A percentile compares a stretch with the other conserved stretches of the same genome.
These are phyloP conservation scores for Penicillium ochrochloron DNA, from an alignment of 495 filamentous ascomycete species.

Conservation along the genomic window DNA sequence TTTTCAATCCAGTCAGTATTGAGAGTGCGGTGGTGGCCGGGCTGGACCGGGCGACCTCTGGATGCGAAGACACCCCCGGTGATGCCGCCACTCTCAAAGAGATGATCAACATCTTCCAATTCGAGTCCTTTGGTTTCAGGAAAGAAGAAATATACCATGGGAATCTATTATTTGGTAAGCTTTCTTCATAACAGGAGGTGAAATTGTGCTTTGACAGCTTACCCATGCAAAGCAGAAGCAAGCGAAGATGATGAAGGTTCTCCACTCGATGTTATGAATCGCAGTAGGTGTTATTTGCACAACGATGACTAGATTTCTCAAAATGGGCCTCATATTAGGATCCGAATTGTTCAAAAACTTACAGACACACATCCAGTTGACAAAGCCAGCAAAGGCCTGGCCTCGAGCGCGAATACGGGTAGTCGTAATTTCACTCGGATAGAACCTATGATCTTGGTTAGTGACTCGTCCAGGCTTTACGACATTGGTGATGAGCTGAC, in stretches of 20 bases:
- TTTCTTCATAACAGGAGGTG: not conserved
- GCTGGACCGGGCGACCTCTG: slow-evolving; percentile 29
- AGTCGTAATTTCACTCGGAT: slow-evolving; percentile 67
- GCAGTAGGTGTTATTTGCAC: slow-evolving; percentile 68
- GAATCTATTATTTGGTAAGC: slow-evolving; percentile 60
- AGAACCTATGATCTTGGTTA: slow-evolving; percentile 58
- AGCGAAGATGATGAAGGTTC: slow-evolving; percentile 68
- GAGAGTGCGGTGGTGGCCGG: slow-evolving; percentile 26
- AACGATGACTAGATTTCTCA: slow-evolving; percentile 34
- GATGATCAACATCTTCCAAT: slow-evolving; percentile 77
- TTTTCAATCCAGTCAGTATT: slow-evolving; percentile 25
- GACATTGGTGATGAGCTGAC: slow-evolving; percentile 51
- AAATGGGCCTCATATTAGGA: not conserved
- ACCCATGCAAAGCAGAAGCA: slow-evolving; percentile 38
- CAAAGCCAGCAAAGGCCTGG: slow-evolving; percentile 45
- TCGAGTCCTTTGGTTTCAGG: slow-evolving; percentile 69
- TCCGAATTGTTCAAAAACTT: not conserved
- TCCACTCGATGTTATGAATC: slow-evolving; percentile 62
- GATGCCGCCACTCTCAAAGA: slow-evolving; percentile 40
- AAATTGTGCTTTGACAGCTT: slow-evolving; percentile 4
- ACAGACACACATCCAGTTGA: slow-evolving; percentile 56
- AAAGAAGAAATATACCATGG: slow-evolving; percentile 67
- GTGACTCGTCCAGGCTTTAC: slow-evolving; percentile 44
- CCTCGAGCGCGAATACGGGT: slow-evolving; percentile 42
- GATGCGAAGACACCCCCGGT: slow-evolving; percentile 43